phyloP scores from a whole-genome alignment of 225 moss, liverwort and hornwort genomes.

The Physcomitrium patens region DNA sequence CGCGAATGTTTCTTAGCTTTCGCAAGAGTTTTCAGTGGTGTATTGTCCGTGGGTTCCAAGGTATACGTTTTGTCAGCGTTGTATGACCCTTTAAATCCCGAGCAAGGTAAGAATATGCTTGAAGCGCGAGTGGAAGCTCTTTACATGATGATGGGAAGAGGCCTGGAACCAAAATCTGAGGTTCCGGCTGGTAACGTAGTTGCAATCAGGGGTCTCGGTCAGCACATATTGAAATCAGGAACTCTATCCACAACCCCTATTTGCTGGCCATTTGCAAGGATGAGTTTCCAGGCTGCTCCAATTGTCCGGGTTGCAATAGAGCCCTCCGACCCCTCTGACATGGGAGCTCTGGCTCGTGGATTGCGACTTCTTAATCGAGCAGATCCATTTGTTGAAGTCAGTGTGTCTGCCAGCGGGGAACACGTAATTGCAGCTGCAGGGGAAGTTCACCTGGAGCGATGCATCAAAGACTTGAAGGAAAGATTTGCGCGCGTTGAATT shows the following conservation, averaged over 20 bases:
- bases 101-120: conserved; percentile 69
- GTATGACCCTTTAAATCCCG: conserved; percentile 70
- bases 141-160: conserved; percentile 99
- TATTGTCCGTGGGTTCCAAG: conserved; percentile 66
- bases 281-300: conserved; percentile 98
- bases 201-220: conserved; percentile 89
- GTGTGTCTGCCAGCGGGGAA: conserved; percentile 91
- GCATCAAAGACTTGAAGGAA: conserved; percentile 95
- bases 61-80: conserved; percentile 82
- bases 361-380: conserved; percentile 87
- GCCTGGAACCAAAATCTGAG: conserved; percentile 73
- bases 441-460: conserved; percentile 94
- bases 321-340: conserved; percentile 88
- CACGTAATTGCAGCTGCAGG: conserved; percentile 98
- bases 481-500: conserved; percentile 85
- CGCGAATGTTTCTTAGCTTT: conserved; percentile 97
- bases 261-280: conserved; percentile 95
- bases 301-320: conserved; percentile 97
- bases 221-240: conserved; percentile 89
- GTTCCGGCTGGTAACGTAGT: conserved; percentile 89
- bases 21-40: conserved; percentile 92
- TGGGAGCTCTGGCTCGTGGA: conserved; percentile 90
- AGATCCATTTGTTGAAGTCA: conserved; percentile 99
- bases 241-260: conserved; percentile 76
- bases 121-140: conserved; percentile 84